These are phyloP conservation scores for Suhomyces taliae DNA, from an alignment of 1,139 yeast species.

Conservation along the genomic window DNA sequence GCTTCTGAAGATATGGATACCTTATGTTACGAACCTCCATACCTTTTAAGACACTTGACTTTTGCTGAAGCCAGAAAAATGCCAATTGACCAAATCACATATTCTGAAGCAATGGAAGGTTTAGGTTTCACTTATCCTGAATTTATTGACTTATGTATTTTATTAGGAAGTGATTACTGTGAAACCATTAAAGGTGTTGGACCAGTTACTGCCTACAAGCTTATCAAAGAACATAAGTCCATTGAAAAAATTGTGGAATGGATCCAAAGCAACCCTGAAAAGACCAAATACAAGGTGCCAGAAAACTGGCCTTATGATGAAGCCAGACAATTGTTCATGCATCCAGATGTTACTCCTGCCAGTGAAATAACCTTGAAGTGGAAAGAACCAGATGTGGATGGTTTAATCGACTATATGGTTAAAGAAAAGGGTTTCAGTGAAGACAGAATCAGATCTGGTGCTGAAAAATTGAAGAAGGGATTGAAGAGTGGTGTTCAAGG, in stretches of 20 bases:
- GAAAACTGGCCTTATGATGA: conserved; percentile 93
- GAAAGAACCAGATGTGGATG: conserved; percentile 75
- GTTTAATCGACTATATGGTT: conserved; percentile 69
- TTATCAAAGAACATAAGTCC: conserved; percentile 81
- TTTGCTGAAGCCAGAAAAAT: conserved; percentile 91
- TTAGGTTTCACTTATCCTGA: conserved; percentile 69
- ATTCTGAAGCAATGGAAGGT: conserved; percentile 69
- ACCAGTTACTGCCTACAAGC: conserved; percentile 87
- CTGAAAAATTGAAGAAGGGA: conserved; percentile 80
- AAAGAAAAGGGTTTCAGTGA: conserved; percentile 84
- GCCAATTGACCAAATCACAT: conserved; percentile 84
- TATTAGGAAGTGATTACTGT: conserved; percentile 95
- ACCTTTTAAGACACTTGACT: conserved; percentile 80
- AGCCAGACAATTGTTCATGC: conserved; percentile 77
- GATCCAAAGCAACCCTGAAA: conserved; percentile 59
- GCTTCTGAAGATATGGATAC: conserved; percentile 99
- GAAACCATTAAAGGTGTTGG: conserved; percentile 95
- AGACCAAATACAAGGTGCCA: conserved; percentile 77
- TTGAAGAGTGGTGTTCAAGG: conserved; percentile 87
- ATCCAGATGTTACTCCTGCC: conserved; percentile 75
- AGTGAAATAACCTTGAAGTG: conserved; percentile 70
- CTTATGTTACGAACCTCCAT: conserved; percentile 85
- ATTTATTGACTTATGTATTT: conserved; percentile 87
- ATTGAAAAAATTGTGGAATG: conserved; percentile 74
- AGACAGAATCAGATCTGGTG: conserved; percentile 86